Evolutionary conservation across 2,329 filamentous ascomycete genomes (phyloP).

Genomic region (Aspergillus tubingensis): DNA sequence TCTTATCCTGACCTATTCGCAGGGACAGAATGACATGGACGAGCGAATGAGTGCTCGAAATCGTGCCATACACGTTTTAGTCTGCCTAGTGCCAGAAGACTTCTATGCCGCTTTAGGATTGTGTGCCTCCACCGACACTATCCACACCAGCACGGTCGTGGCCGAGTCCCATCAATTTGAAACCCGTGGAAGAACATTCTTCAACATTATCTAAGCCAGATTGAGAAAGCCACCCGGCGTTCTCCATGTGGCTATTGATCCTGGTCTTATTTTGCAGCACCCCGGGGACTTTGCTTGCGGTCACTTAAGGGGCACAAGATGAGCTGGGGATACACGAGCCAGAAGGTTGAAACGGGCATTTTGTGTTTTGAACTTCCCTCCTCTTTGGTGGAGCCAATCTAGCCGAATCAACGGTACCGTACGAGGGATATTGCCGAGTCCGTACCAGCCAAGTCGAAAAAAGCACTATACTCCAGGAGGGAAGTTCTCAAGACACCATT

Average conservation of each 20-base stretch:
- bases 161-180: neutral
- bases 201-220: neutral
- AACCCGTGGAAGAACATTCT: neutral
- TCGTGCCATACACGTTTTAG: neutral
- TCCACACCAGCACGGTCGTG: neutral
- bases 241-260: slow-evolving; percentile 1
- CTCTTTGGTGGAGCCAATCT: slow-evolving; percentile 4
- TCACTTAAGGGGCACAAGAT: neutral
- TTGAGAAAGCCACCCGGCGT: neutral
- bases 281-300: too few relatives aligned
- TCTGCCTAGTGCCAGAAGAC: neutral
- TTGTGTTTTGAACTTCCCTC: neutral
- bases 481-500: slow-evolving; percentile 15
- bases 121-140: neutral
- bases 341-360: neutral
- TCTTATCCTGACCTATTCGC: neutral
- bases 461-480: slow-evolving; percentile 13
- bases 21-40: neutral
- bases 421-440: neutral
- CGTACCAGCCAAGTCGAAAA: neutral
- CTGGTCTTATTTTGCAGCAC: neutral
- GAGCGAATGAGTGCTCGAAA: neutral
- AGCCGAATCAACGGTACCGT: neutral
- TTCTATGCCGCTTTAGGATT: neutral
- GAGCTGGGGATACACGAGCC: neutral